Evolutionary conservation across 176 grass and related monocot species (phyloP), one percentile per base, ranked within the genome.

Genomic region (Carex pumila): DNA sequence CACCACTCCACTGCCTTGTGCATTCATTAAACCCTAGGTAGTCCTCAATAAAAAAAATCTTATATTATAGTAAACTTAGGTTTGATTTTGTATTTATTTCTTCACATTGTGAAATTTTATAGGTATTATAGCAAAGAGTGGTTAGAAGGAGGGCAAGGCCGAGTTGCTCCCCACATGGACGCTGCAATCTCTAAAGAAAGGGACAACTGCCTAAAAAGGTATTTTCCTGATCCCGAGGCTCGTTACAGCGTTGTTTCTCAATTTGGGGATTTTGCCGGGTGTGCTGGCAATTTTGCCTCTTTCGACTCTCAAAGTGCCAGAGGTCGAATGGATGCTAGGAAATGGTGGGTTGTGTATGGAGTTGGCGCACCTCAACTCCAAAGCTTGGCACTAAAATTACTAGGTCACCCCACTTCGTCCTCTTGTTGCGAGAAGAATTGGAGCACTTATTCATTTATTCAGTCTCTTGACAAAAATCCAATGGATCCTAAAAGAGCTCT

Each of bases 21-120:
- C 31, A 52, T 65, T 49, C 84, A 54, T 52, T 85, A 22, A 85
- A 53, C 58, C 81, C 81, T 32, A 84, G 53, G 81, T 84, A 84
- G 17, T 49, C 29, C 18, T 57, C 45, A 53, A 65, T 11, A 65
- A 65, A 41, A 17, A 49, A 29, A 29, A 11, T 21, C 4, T 83
- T n/a, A 47, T 66, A 7, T 83, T 83, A 4, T 3, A 65, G 19
- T 47, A 52, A 66, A 59, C 7, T 29, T 76, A 32, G 12, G 4
- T 53, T 30, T 12, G 30, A 53, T 55, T 45, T 15, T 82, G 2
- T 47, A 50, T 83, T 13, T 50, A n/a, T 49, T 39, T 39, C 52
- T 49, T 62, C 10, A 63, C 36, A 0, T 83, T 22, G 1, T 74
- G 25, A 52, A 68, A 52, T 50, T 50, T 74, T 74, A 18, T 74